Percentiles rank a stretch among this genome's conserved stretches.
These are phyloP conservation scores for Tephrocybe sp. DNA, from an alignment of 768 basidiomycete genomes.

Conservation along the genomic window DNA sequence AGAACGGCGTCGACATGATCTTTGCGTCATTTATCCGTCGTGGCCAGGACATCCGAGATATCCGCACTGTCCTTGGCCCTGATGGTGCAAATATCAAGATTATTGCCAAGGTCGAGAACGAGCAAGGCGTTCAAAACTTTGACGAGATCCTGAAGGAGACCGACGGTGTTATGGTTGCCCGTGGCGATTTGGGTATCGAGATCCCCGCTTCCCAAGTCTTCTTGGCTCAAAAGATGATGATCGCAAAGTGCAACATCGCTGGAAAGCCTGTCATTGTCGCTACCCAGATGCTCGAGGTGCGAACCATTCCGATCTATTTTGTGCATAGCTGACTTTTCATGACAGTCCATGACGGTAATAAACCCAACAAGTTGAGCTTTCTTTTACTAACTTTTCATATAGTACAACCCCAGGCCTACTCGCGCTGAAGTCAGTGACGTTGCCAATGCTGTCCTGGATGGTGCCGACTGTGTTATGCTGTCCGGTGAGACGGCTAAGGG, in stretches of 20 bases:
- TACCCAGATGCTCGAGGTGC: slow-evolving; percentile 97
- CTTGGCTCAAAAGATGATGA: slow-evolving; percentile 99
- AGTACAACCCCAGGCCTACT: slow-evolving; percentile 98
- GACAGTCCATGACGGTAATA: slow-evolving; percentile 94
- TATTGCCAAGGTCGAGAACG: slow-evolving; percentile 99
- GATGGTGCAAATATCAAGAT: slow-evolving; percentile 97
- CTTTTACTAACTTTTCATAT: slow-evolving; percentile 9
- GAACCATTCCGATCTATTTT: slow-evolving; percentile 13
- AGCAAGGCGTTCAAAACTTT: slow-evolving; percentile 98
- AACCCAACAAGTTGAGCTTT: background rate
- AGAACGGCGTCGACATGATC: slow-evolving; percentile 98
- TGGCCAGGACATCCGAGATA: slow-evolving; percentile 91
- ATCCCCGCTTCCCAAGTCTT: slow-evolving; percentile 99
- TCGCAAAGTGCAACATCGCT: slow-evolving; percentile 96
- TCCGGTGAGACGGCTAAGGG: slow-evolving; percentile 99
- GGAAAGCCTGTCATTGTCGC: slow-evolving; percentile 99
- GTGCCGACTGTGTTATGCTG: slow-evolving; percentile 99
- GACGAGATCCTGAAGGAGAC: slow-evolving; percentile 95
- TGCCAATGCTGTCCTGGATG: slow-evolving; percentile 98
- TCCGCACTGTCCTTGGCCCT: slow-evolving; percentile 90
- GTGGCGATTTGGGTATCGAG: slow-evolving; percentile 98
- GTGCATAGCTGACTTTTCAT: background rate
- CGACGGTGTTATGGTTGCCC: slow-evolving; percentile 99
- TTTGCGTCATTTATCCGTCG: slow-evolving; percentile 99
- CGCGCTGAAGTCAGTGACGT: slow-evolving; percentile 99